phyloP scores from a whole-genome alignment of 2,329 filamentous ascomycete genomes.

The Penicillium sp. region DNA sequence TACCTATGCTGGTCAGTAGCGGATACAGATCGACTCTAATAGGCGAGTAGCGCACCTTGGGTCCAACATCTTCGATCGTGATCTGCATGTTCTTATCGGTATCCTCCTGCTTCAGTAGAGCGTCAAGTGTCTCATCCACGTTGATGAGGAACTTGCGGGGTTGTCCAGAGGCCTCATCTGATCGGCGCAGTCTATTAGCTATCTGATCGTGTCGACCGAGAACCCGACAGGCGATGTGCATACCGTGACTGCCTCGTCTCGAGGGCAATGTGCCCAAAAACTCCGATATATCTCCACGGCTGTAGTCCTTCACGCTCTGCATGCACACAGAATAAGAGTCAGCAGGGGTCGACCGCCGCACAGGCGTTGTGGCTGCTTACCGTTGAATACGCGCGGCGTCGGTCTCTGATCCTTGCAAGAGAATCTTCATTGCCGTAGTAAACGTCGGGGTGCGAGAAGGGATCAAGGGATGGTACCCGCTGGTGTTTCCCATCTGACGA shows the following conservation, averaged over 20 bases:
- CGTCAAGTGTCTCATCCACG: constrained; percentile 79
- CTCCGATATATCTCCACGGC: constrained; percentile 38
- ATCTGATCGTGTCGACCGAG: background rate
- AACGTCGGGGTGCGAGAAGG: constrained; percentile 59
- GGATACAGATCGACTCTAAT: background rate
- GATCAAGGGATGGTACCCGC: constrained; percentile 53
- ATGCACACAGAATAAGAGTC: constrained; percentile 13
- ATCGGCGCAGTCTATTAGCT: constrained; percentile 18
- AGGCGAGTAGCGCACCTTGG: constrained; percentile 63
- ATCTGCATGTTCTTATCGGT: constrained; percentile 95
- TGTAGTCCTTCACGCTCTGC: constrained; percentile 42
- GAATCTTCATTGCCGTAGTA: constrained; percentile 61
- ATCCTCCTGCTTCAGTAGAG: constrained; percentile 81
- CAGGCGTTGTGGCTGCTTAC: constrained; percentile 43
- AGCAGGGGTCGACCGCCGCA: constrained; percentile 13
- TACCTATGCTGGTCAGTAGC: constrained; percentile 56
- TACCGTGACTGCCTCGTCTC: constrained; percentile 51
- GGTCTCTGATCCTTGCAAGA: constrained; percentile 47
- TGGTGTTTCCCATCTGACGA: constrained; percentile 43
- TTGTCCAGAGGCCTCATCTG: constrained; percentile 72
- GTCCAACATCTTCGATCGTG: constrained; percentile 92
- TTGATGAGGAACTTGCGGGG: constrained; percentile 83
- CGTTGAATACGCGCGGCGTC: constrained; percentile 58
- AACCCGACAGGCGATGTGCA: constrained; percentile 10
- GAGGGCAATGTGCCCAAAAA: constrained; percentile 36